phyloP scores from a whole-genome alignment of 2,329 filamentous ascomycete species.

The Plenodomus tracheiphilus region DNA sequence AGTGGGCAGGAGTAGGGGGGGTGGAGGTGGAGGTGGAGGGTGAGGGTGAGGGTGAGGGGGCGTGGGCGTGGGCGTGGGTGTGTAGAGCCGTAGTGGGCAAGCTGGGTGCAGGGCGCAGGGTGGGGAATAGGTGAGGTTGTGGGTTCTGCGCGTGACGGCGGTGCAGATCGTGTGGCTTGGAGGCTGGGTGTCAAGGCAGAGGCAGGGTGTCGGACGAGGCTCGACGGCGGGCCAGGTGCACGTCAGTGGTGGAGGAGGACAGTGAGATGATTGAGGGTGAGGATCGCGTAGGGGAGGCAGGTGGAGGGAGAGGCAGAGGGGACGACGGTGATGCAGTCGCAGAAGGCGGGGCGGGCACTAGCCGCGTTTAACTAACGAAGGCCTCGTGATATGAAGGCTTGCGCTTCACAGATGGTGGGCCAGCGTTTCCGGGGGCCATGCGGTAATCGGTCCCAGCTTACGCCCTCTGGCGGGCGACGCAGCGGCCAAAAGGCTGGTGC shows the following conservation, averaged over 20 bases:
- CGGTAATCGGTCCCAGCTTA: not conserved
- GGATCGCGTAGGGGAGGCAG: slow-evolving; percentile 14
- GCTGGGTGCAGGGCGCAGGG: slow-evolving; percentile 13
- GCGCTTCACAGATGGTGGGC: not conserved
- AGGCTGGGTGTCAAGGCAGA: slow-evolving; percentile 14
- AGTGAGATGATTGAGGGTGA: slow-evolving; percentile 28
- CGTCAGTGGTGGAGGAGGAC: slow-evolving; percentile 16
- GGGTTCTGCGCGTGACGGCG: slow-evolving; percentile 23
- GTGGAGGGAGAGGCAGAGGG: slow-evolving; percentile 23
- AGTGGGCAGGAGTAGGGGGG: slow-evolving; percentile 51
- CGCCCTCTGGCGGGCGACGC: not conserved
- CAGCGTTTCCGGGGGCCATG: not conserved
- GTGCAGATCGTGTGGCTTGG: slow-evolving; percentile 12
- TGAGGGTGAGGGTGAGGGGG: slow-evolving; percentile 43
- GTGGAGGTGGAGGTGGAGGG: too few relatives aligned
- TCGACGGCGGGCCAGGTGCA: slow-evolving; percentile 1
- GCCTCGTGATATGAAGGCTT: not conserved
- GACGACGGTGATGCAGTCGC: slow-evolving; percentile 27
- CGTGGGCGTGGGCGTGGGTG: slow-evolving; percentile 34
- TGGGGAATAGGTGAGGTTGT: slow-evolving; percentile 26
- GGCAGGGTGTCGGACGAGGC: slow-evolving; percentile 17
- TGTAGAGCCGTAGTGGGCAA: slow-evolving; percentile 60
- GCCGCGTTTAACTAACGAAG: not conserved
- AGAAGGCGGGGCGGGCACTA: slow-evolving; percentile 27
- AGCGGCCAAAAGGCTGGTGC: not conserved